phyloP scores from a whole-genome alignment of 352 stramenopile species.

The Phytophthora fragariaefolia region DNA sequence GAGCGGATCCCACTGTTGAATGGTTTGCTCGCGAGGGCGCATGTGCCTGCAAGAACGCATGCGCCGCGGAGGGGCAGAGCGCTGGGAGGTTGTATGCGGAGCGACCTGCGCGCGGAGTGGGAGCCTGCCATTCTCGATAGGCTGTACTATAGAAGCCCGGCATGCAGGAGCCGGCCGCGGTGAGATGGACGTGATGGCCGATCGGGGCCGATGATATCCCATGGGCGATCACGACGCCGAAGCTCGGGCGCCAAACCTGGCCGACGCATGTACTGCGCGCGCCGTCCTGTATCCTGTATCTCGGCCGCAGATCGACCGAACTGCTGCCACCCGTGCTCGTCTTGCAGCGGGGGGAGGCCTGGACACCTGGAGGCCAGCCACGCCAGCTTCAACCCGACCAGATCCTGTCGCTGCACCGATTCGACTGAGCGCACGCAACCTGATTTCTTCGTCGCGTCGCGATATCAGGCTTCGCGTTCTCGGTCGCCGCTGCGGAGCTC shows the following conservation, averaged over 20 bases:
- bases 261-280: too few relatives aligned
- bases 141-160: slow-evolving; percentile 37
- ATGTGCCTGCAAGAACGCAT: slow-evolving; percentile 1
- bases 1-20: slow-evolving; percentile 29
- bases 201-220: slow-evolving; percentile 33
- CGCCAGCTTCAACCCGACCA: slow-evolving; percentile 6
- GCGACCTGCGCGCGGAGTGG: slow-evolving; percentile 2
- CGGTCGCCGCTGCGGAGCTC: too few relatives aligned
- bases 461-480: slow-evolving; percentile 31
- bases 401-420: slow-evolving; percentile 19
- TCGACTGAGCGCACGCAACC: slow-evolving; percentile 32
- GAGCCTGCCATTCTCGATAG: slow-evolving; percentile 17
- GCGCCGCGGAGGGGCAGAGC: too few relatives aligned
- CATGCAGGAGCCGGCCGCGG: slow-evolving; percentile 2
- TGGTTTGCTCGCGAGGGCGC: slow-evolving; percentile 6
- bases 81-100: neutral
- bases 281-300: too few relatives aligned
- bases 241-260: neutral
- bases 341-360: too few relatives aligned
- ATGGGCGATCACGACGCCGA: slow-evolving; percentile 7
- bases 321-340: too few relatives aligned
- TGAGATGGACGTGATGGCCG: slow-evolving; percentile 30
- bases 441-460: slow-evolving; percentile 45
- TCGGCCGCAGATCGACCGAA: too few relatives aligned
- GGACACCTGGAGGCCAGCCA: too few relatives aligned